These are phyloP conservation scores for Chloris gayana DNA, from an alignment of 176 grass and related monocot species.

Conservation along the genomic window DNA sequence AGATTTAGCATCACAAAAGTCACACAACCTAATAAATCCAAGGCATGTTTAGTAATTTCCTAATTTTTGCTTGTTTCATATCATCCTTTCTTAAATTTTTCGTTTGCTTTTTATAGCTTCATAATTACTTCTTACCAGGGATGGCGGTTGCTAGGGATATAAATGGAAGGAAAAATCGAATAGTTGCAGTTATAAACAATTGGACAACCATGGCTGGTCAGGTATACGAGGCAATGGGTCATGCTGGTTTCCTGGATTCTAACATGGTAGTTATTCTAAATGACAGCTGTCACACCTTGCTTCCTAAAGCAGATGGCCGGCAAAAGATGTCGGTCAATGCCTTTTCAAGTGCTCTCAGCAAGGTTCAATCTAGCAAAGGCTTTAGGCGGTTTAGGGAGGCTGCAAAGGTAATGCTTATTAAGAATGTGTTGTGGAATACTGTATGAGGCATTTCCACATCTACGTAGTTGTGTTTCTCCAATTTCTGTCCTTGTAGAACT, in stretches of 20 bases:
- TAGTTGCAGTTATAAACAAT: slow-evolving; percentile 78
- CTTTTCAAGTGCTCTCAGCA: slow-evolving; percentile 73
- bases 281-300: slow-evolving; percentile 59
- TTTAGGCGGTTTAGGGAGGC: slow-evolving; percentile 81
- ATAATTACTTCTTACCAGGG: slow-evolving; percentile 48
- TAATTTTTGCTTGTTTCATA: slow-evolving; percentile 23
- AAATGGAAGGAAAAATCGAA: slow-evolving; percentile 65
- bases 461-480: neutral
- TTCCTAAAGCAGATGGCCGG: slow-evolving; percentile 51
- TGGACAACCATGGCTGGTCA: slow-evolving; percentile 87
- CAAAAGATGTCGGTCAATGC: slow-evolving; percentile 64
- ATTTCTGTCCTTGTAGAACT: neutral
- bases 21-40: slow-evolving; percentile 10
- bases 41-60: neutral
- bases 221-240: slow-evolving; percentile 77
- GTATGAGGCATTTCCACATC: neutral
- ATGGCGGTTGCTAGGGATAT: slow-evolving; percentile 84
- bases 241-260: slow-evolving; percentile 77
- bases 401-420: slow-evolving; percentile 60
- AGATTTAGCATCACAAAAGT: slow-evolving; percentile 28
- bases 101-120: slow-evolving; percentile 28
- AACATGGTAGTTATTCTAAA: slow-evolving; percentile 91
- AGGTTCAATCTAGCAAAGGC: slow-evolving; percentile 78
- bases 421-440: neutral
- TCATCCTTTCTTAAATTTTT: slow-evolving; percentile 13